Evolutionary conservation across 2,329 filamentous ascomycete species (phyloP), one percentile per base, ranked within the genome.

Genomic region (Cladophialophora carrionii): DNA sequence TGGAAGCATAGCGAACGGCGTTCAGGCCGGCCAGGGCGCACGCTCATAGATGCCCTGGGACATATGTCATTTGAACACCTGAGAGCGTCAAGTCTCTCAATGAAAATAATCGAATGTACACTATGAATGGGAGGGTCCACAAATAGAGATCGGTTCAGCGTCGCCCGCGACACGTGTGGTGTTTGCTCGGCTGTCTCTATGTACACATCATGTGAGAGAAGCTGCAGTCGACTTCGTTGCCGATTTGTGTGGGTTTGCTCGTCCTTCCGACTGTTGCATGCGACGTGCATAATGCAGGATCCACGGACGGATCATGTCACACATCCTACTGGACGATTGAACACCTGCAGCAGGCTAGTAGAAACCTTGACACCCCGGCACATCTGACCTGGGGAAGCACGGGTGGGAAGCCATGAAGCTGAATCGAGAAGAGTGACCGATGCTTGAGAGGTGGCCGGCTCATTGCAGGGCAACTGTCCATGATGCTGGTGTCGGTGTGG

Each of bases 1-100:
- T 63, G 37, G 12, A 31, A 65, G 59, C 64, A 64, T 67, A 65
- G 67, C 67, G 67, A 49, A n/a, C 34, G 67, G 64, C 57, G 62
- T 67, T 65, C 26, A 24, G 46, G 49, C 34, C 34, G 26, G 52
- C 41, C 41, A 6, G 34, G 31, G 55, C 31, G 17, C 24, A 31
- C 10, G 26, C 29, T 24, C 1, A 22, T 20, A 14, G 17, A 22
- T 10, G 2, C 4, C 4, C 3, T 5, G 48, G 4, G 9, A 17
- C n/a, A 29, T 5, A 51, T 51, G 24, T 26, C n/a, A 48, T 31
- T n/a, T 20, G 17, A 24, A 46, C 17, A 34, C 6, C n/a, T 26
- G 20, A 58, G 14, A 34, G n/a, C 55, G 29, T 49, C 43, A 12
- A 5, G 20, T 17, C 5, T 17, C 37, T 43, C 37, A 17, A 43